phyloP scores from a whole-genome alignment of 345 rosid genomes.

The Kernera saxatilis region DNA sequence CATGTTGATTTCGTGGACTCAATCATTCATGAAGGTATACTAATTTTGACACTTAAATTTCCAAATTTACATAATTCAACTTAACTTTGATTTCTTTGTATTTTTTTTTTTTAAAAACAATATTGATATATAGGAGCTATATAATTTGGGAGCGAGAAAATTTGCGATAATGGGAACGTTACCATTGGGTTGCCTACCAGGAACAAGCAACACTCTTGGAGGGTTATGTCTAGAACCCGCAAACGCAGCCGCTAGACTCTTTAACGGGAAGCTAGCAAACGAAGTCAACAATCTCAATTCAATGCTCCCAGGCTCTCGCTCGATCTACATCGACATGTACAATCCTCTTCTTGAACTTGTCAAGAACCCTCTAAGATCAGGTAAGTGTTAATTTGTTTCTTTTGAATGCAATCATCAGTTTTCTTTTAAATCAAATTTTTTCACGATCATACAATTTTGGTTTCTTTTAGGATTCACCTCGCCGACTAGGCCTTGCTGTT shows the following conservation, averaged over 20 bases:
- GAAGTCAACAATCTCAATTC: constrained; percentile 17
- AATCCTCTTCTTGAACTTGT: constrained; percentile 7
- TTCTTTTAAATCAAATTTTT: neutral
- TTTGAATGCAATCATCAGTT: neutral
- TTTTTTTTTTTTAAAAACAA: neutral
- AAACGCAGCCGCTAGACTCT: constrained; percentile 9
- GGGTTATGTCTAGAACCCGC: neutral
- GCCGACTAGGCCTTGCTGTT: constrained; percentile 18
- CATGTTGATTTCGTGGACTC: constrained; percentile 30
- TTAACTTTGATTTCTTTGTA: neutral
- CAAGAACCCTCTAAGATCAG: neutral
- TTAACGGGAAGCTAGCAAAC: constrained; percentile 1
- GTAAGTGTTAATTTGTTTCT: neutral
- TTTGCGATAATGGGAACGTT: constrained; percentile 21
- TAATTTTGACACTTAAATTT: neutral
- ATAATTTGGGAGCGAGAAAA: constrained; percentile 22
- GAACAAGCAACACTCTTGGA: neutral
- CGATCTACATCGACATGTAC: constrained; percentile 17
- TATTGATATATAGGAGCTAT: constrained; percentile 15
- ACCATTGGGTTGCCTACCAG: constrained; percentile 30
- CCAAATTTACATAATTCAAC: neutral
- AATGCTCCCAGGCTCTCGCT: constrained; percentile 11
- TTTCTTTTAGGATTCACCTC: constrained; percentile 17
- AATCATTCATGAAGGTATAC: constrained; percentile 38
- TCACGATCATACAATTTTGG: neutral